A percentile compares a stretch with the other conserved stretches of the same genome.
Conservation (phyloP, 345 rosid species). For the Streptanthus diversifolius region DNA sequence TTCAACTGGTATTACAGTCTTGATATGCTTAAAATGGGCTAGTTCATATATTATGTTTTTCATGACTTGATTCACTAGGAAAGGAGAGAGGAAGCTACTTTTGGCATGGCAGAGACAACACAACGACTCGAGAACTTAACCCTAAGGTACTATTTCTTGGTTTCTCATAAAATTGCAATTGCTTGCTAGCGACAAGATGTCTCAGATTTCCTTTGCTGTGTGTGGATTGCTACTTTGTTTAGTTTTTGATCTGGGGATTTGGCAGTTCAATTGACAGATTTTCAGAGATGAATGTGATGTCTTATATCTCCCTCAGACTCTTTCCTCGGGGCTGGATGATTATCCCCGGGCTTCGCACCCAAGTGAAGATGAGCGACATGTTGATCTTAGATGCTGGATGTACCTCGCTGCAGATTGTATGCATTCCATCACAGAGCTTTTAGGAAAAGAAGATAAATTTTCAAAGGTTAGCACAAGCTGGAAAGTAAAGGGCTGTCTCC, state of each 20-base stretch:
- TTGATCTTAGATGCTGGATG: slow-evolving; percentile 99
- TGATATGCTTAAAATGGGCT: background rate
- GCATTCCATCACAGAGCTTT: slow-evolving; percentile 58
- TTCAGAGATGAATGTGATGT: background rate
- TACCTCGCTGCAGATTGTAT: slow-evolving; percentile 91
- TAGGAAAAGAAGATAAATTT: slow-evolving; percentile 40
- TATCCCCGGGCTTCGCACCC: slow-evolving; percentile 99
- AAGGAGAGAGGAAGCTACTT: slow-evolving; percentile 70
- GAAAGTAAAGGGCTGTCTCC: background rate
- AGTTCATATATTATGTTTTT: background rate
- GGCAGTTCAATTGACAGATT: background rate
- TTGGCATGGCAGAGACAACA: slow-evolving; percentile 94
- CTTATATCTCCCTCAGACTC: slow-evolving; percentile 21
- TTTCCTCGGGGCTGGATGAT: slow-evolving; percentile 90
- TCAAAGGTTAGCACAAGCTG: slow-evolving; percentile 43
- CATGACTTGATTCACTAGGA: slow-evolving; percentile 41
- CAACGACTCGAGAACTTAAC: slow-evolving; percentile 69
- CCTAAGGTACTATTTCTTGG: slow-evolving; percentile 62
- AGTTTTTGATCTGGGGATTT: background rate
- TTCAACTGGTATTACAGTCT: background rate
- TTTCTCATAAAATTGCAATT: slow-evolving; percentile 18
- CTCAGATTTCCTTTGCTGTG: background rate
- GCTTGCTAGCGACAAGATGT: background rate
- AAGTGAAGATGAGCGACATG: slow-evolving; percentile 78
- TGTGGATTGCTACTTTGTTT: background rate